Percentiles rank a stretch among this genome's conserved stretches.
These are phyloP conservation scores for Agaricus subrufescens DNA, from an alignment of 768 basidiomycete genomes.

Conservation along the genomic window DNA sequence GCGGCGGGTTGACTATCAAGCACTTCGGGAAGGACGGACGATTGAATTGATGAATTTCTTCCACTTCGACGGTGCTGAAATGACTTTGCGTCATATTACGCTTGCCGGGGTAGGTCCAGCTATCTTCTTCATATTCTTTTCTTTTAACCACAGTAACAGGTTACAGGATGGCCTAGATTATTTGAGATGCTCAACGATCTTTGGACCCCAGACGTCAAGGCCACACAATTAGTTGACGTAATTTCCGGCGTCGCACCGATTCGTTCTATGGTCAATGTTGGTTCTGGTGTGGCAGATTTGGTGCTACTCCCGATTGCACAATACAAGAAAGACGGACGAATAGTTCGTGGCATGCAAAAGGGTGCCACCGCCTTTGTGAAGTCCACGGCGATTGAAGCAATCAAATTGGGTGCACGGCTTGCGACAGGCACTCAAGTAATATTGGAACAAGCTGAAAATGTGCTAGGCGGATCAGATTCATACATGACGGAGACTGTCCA, in stretches of 20 bases:
- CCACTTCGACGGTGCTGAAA: conserved; percentile 98
- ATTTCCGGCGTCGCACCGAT: conserved; percentile 96
- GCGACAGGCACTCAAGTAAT: conserved; percentile 99
- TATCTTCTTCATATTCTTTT: background rate
- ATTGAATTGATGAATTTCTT: conserved; percentile 99
- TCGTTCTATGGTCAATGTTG: conserved; percentile 94
- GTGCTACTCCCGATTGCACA: conserved; percentile 95
- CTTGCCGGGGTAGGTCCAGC: conserved; percentile 72
- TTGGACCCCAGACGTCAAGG: conserved; percentile 99
- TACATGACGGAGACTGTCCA: conserved; percentile 67
- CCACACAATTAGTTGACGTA: conserved; percentile 95
- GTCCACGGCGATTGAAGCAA: conserved; percentile 92
- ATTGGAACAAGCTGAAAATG: conserved; percentile 89
- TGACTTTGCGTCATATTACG: conserved; percentile 93
- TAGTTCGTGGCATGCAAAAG: conserved; percentile 90
- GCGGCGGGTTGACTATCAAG: conserved; percentile 90
- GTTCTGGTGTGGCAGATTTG: conserved; percentile 93
- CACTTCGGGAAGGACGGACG: conserved; percentile 83
- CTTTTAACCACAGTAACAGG: conserved; percentile 37
- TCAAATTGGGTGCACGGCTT: conserved; percentile 88
- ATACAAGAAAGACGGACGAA: conserved; percentile 93
- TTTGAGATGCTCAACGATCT: conserved; percentile 93
- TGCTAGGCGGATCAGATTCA: conserved; percentile 71
- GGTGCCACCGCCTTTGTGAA: conserved; percentile 91
- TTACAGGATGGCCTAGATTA: conserved; percentile 88